Evolutionary conservation across 2,329 filamentous ascomycete species (phyloP), one percentile per base, ranked within the genome.

Genomic region (Mycosphaerella sp.): DNA sequence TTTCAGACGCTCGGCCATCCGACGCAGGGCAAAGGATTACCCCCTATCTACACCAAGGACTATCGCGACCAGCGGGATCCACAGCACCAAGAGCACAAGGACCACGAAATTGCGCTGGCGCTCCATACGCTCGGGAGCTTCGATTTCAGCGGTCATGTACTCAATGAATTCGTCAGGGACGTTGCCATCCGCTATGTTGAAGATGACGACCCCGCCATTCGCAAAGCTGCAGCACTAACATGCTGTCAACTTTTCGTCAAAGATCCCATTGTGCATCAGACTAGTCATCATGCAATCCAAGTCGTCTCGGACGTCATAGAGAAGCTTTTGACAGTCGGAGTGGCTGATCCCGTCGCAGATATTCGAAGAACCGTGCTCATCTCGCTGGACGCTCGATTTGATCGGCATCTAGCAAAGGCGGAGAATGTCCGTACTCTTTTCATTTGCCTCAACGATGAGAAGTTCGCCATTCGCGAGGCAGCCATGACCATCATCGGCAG

Each of bases 141-240:
- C 64, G 93, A 98, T 68, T 98, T 98, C 65, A 85, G 76, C 30
- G 83, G 88, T 1, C 89, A 97, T 64, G 86, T 96, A 13, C 74
- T 99, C 13, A 99, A 99, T 63, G 94, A 99, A 67, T 99, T 99
- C 61, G 93, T 98, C 25, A 87, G 93, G 18, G 93, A 99, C 66
- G 93, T 98, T 44, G 93, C 94, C 3, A 94, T 98, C 65, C 93
- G 91, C 68, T 99, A 96, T 62, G 91, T 98, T 37, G 91, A 98
- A 61, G 93, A 95, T 57, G 91, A 97, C 61, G 94, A 95, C 62
- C 79, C 89, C 0, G 87, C 94, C 58, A 96, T 95, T 44, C 83
- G 93, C 53, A 91, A 95, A 70, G 93, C 93, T 13, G 91, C 93
- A 2, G 90, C 93, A 13, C 76, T 99, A 55, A 99, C 94, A 4